Conservation (phyloP, 805 yeast genomes). For the Yamadazyma ubonensis region DNA sequence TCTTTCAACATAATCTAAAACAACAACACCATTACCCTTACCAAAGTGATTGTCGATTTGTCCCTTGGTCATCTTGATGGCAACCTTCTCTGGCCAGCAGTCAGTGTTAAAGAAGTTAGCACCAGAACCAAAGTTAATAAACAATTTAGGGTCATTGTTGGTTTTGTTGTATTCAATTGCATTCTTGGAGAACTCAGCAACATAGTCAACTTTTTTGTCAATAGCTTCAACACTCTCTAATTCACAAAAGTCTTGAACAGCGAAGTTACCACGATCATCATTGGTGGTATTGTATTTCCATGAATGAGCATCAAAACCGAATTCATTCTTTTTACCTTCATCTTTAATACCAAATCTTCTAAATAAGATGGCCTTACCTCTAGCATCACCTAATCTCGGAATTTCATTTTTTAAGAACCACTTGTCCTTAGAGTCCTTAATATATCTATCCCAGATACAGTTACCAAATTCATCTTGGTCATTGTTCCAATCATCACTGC, state of each 20-base stretch:
- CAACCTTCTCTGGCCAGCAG: constrained; percentile 74
- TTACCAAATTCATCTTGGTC: constrained; percentile 63
- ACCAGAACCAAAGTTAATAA: constrained; percentile 71
- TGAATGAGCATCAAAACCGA: constrained; percentile 65
- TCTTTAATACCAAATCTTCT: constrained; percentile 68
- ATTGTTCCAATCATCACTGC: constrained; percentile 63
- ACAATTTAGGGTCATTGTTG: constrained; percentile 50
- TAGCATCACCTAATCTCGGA: constrained; percentile 58
- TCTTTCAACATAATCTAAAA: constrained; percentile 65
- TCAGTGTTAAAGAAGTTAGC: constrained; percentile 66
- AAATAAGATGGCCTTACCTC: constrained; percentile 67
- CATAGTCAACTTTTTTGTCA: constrained; percentile 53
- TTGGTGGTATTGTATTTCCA: constrained; percentile 68
- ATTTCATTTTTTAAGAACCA: constrained; percentile 61
- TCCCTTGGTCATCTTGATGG: constrained; percentile 47
- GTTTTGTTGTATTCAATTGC: constrained; percentile 52
- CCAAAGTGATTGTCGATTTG: constrained; percentile 48
- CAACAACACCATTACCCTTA: constrained; percentile 61
- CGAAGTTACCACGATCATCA: constrained; percentile 60
- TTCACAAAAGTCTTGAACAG: constrained; percentile 76
- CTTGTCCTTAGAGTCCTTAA: constrained; percentile 47
- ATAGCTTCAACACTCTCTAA: constrained; percentile 52
- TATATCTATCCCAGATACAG: constrained; percentile 56
- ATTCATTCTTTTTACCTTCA: constrained; percentile 38
- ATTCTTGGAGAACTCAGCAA: constrained; percentile 52